A percentile compares a stretch with the other conserved stretches of the same genome.
phyloP scores from a whole-genome alignment of 768 basidiomycete species.

The Lactarius pseudohatsudake region DNA sequence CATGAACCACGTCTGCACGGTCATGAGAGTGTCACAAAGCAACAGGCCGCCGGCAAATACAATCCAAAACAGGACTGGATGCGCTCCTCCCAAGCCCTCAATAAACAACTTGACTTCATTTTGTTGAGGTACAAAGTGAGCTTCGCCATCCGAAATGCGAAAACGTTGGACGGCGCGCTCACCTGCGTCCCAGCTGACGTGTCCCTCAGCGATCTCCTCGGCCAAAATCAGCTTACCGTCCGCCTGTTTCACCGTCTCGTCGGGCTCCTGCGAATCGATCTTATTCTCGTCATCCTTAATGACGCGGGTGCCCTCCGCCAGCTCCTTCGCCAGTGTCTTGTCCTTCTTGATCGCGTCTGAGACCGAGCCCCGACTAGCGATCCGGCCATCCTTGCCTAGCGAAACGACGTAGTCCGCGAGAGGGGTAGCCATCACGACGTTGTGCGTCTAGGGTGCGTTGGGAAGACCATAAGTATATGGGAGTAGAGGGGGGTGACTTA shows the following conservation, averaged over 20 bases:
- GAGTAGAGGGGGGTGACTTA: constrained; percentile 32
- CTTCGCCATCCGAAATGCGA: background rate
- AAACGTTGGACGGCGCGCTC: constrained; percentile 30
- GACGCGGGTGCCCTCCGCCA: constrained; percentile 31
- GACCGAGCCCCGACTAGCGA: constrained; percentile 49
- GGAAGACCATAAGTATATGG: background rate
- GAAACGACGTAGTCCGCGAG: constrained; percentile 60
- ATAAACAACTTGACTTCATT: constrained; percentile 36
- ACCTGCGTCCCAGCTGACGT: constrained; percentile 50
- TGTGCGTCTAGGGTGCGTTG: constrained; percentile 43
- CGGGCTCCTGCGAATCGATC: constrained; percentile 30
- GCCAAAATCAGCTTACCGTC: constrained; percentile 62
- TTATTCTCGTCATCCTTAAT: constrained; percentile 34
- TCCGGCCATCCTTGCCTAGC: constrained; percentile 52
- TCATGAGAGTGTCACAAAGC: constrained; percentile 30
- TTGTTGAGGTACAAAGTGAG: constrained; percentile 24
- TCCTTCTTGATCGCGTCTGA: constrained; percentile 48
- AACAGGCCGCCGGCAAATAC: constrained; percentile 29
- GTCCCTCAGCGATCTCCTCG: constrained; percentile 62
- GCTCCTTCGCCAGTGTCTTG: constrained; percentile 35
- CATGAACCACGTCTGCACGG: constrained; percentile 43
- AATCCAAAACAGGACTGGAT: constrained; percentile 37
- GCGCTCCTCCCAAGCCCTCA: constrained; percentile 32
- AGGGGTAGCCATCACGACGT: constrained; percentile 51
- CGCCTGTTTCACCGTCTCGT: constrained; percentile 28